Conservation (phyloP, 768 basidiomycete genomes). For the Lactarius sanguifluus region DNA sequence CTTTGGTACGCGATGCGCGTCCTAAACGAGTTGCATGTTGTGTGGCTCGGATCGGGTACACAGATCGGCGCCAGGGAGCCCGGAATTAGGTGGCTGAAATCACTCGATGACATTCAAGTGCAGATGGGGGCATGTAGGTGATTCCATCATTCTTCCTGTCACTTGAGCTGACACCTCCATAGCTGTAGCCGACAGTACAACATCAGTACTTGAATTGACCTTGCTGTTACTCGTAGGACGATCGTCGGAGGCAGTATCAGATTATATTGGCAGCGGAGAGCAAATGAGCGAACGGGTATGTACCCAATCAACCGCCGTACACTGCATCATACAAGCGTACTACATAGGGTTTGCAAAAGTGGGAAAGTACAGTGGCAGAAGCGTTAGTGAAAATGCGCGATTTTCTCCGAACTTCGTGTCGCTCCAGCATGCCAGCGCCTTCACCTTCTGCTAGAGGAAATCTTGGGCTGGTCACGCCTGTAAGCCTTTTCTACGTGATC, state of each 20-base stretch:
- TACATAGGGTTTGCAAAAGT: conserved; percentile 72
- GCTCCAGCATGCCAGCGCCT: conserved; percentile 76
- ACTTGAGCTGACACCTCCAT: neutral
- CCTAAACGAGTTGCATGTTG: conserved; percentile 66
- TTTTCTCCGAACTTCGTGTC: conserved; percentile 65
- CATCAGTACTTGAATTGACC: conserved; percentile 71
- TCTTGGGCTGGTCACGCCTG: conserved; percentile 76
- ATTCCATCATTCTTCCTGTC: conserved; percentile 41
- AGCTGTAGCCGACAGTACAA: conserved; percentile 49
- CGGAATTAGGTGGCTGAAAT: conserved; percentile 70
- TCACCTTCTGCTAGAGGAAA: conserved; percentile 72
- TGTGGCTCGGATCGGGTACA: conserved; percentile 72
- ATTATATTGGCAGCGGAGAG: conserved; percentile 76
- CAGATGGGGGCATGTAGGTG: conserved; percentile 53
- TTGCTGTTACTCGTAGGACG: conserved; percentile 68
- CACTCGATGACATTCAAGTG: conserved; percentile 58
- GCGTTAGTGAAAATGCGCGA: conserved; percentile 73
- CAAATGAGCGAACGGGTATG: conserved; percentile 80
- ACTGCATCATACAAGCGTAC: conserved; percentile 1
- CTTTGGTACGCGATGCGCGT: conserved; percentile 69
- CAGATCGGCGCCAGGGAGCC: conserved; percentile 66
- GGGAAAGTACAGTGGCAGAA: conserved; percentile 74
- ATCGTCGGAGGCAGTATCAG: conserved; percentile 65
- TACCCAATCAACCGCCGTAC: conserved; percentile 9
- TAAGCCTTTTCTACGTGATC: conserved; percentile 40